These are phyloP conservation scores for Xylaria bambusicola DNA, from an alignment of 495 filamentous ascomycete species.

Conservation along the genomic window DNA sequence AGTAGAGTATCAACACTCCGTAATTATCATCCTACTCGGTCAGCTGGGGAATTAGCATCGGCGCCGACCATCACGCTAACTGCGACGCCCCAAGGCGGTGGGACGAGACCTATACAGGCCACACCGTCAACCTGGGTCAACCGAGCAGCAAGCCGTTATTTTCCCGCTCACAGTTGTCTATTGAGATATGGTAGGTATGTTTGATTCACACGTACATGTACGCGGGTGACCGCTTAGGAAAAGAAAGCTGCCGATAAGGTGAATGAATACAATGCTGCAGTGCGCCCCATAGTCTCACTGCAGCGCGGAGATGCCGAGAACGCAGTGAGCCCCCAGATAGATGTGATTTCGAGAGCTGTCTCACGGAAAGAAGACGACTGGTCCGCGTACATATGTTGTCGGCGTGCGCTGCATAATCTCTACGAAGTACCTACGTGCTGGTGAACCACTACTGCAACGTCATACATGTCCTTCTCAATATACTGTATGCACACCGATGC, in stretches of 20 bases:
- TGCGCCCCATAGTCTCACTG: slow-evolving; percentile 15
- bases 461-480: neutral
- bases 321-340: neutral
- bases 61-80: neutral
- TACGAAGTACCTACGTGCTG: neutral
- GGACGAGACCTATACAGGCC: no score
- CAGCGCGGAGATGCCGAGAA: slow-evolving; percentile 7
- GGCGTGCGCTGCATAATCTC: neutral
- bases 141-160: no score
- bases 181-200: no score
- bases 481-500: no score
- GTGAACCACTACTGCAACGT: neutral
- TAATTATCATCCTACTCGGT: neutral
- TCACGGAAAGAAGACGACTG: neutral
- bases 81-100: slow-evolving; percentile 10
- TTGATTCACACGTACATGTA: neutral
- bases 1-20: neutral
- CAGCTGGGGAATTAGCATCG: neutral
- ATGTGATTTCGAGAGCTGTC: neutral
- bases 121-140: no score
- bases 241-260: neutral
- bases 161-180: no score
- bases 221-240: neutral
- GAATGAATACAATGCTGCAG: no score
- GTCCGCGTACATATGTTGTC: neutral